Evolutionary conservation across 2,329 filamentous ascomycete species (phyloP).

Genomic region (Penicillium fuscoglaucum): DNA sequence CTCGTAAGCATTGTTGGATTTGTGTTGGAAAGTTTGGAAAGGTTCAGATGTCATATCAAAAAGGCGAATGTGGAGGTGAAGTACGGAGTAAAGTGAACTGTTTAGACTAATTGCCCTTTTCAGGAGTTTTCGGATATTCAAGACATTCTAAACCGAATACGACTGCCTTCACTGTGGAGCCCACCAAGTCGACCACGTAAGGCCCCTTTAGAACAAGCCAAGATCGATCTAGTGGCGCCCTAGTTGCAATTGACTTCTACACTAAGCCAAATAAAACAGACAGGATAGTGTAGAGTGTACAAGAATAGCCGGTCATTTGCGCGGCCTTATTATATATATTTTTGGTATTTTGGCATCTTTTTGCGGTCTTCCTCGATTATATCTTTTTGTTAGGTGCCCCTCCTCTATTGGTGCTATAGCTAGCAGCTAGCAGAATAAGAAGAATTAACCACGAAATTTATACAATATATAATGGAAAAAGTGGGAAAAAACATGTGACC

Average conservation of each 20-base stretch:
- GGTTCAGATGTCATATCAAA: not conserved
- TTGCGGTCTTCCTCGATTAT: too few relatives aligned
- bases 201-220: slow-evolving; percentile 5
- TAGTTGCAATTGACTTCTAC: slow-evolving; percentile 8
- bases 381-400: not conserved
- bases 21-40: not conserved
- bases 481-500: too few relatives aligned
- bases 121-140: not conserved
- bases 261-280: not conserved
- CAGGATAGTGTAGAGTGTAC: not conserved
- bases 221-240: slow-evolving; percentile 1
- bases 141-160: not conserved
- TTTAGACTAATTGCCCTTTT: not conserved
- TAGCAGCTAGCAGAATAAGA: not conserved
- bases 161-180: slow-evolving; percentile 8
- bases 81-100: not conserved
- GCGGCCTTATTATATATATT: too few relatives aligned
- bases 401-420: not conserved
- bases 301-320: not conserved
- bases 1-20: not conserved
- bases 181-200: slow-evolving; percentile 1
- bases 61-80: not conserved
- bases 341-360: too few relatives aligned
- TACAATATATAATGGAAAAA: not conserved
- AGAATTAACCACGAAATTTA: not conserved